Evolutionary conservation across 1,284 basidiomycete species (phyloP), one percentile per base, ranked within the genome.

Genomic region (Clitocybe nebularis): DNA sequence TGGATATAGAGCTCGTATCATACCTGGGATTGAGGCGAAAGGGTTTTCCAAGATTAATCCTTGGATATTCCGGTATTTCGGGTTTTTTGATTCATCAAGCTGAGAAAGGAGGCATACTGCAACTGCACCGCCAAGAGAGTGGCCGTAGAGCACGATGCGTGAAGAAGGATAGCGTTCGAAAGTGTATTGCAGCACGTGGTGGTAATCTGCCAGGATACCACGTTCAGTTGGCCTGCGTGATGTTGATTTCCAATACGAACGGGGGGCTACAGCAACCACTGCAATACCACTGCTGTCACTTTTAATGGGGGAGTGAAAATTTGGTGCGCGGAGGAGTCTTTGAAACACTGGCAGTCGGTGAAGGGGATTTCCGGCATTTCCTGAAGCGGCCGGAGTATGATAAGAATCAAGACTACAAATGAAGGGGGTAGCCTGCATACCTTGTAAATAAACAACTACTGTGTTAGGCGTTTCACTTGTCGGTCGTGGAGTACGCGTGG

Each of bases 11-110:
- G 71, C 67, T 14, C 58, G 54, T 2, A 77, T 63, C 75, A 78
- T 77, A 14, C 53, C 66, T 0, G 71, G 69, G n/a, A 76, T 67
- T 4, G 70, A 74, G 0, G 68, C 53, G 46, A 77, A 70, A 0
- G 75, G 68, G 51, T 77, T 77, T 52, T 78, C 75, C 7, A 77
- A 57, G 2, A 77, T 58, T 5, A 75, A 48, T 1, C 69, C 74
- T 14, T 46, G 45, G 6, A 72, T 55, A 23, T 49, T 44, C 25
- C 46, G 38, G 39, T 49, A 56, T 23, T 19, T 19, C 11, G 37
- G 10, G 2, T 20, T 23, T n/a, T 44, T 20, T 0, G 25, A 7
- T 28, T 45, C 30, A 25, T 34, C 7, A 11, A 53, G 46, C 11
- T 51, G 37, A 59, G 60, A 6, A 6, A 61, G 50, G 9, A 75